Evolutionary conservation across 2,329 filamentous ascomycete genomes (phyloP).

Genomic region (Gremmenia infestans): DNA sequence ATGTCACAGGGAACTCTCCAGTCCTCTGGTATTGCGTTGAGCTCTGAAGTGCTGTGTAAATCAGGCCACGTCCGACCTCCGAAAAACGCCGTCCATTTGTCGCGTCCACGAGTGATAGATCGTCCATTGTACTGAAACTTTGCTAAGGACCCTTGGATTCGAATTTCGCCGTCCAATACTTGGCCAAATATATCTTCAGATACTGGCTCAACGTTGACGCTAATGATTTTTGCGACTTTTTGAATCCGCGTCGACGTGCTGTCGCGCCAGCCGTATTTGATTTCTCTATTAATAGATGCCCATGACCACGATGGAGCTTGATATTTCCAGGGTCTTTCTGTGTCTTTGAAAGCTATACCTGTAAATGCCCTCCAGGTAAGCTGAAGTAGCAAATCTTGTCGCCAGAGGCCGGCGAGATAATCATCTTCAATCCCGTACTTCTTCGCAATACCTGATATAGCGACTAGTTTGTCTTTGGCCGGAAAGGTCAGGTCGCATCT

Average conservation of each 20-base stretch:
- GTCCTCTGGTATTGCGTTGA: background rate
- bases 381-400: slow-evolving; percentile 2
- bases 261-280: background rate
- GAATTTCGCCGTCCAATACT: background rate
- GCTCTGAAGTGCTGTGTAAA: background rate
- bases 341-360: background rate
- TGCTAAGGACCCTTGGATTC: background rate
- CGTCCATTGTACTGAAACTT: background rate
- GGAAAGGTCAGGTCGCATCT: slow-evolving; percentile 11
- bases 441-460: slow-evolving; percentile 10
- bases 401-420: slow-evolving; percentile 16
- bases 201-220: background rate
- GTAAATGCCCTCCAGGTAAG: slow-evolving; percentile 3
- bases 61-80: background rate
- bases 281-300: slow-evolving; percentile 5
- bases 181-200: background rate
- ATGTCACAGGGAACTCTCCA: background rate
- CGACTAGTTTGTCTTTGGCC: slow-evolving; percentile 9
- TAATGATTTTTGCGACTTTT: background rate
- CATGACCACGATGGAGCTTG: slow-evolving; percentile 12
- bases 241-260: background rate
- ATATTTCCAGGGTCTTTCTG: background rate
- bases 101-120: background rate
- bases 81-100: background rate
- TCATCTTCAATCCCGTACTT: slow-evolving; percentile 1